These are phyloP conservation scores for Persicaria tinctoria DNA, from an alignment of 148 eudicot species.

Conservation along the genomic window DNA sequence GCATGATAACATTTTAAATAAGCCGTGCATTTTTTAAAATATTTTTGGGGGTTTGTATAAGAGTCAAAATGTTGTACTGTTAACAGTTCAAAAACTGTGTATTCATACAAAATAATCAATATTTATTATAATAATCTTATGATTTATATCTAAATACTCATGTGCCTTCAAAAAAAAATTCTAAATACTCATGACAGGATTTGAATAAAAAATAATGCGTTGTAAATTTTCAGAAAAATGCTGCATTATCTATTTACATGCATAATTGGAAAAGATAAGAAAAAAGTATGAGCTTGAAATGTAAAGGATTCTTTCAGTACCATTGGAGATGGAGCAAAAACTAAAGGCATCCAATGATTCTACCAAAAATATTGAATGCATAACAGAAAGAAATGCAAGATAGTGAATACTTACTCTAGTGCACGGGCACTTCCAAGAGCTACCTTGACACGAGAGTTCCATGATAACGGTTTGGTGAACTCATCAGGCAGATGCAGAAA, in stretches of 20 bases:
- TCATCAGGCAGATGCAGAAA: constrained; percentile 82
- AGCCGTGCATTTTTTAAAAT: no score
- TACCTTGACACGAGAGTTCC: constrained; percentile 94
- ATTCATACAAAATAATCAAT: no score
- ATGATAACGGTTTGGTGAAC: constrained; percentile 67
- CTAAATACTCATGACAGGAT: no score
- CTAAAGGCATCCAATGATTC: no score
- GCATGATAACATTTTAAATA: no score
- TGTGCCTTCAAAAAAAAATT: no score
- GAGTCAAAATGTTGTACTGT: no score
- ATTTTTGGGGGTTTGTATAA: no score
- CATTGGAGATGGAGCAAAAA: not conserved
- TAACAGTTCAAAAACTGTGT: no score
- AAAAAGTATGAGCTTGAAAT: not conserved
- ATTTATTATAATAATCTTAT: no score
- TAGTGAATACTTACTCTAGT: constrained; percentile 70
- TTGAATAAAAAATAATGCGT: no score
- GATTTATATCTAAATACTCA: no score
- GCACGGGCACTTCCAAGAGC: constrained; percentile 98
- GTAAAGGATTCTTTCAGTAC: not conserved
- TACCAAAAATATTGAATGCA: not conserved
- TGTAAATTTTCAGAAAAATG: not conserved
- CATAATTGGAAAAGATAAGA: not conserved
- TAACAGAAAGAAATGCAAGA: not conserved
- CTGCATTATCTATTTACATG: not conserved